Evolutionary conservation across 345 rosid species (phyloP), one percentile per base, ranked within the genome.

Genomic region (Erysimum cheiranthoides): DNA sequence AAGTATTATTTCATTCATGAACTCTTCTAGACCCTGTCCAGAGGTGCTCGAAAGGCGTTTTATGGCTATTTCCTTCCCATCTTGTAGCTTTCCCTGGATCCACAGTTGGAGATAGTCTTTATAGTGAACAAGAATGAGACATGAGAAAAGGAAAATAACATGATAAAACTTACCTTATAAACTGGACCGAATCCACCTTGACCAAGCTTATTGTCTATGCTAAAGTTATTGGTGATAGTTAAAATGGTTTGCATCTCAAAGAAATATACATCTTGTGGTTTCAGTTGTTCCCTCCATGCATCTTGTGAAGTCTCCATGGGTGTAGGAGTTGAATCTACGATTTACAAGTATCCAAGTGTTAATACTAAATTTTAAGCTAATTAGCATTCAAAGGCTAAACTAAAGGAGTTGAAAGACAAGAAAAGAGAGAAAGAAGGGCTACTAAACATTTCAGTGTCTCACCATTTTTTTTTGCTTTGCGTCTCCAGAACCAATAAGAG

Each of bases 181-280:
- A 78, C 81, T 25, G 81, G 81, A 39, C 81, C 81, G 3, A 78
- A 78, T 25, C 82, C 82, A 58, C 82, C 78, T 54, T 78, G 73
- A 61, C 82, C 82, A 52, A 73, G 82, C 72, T 78, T 78, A 60
- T 78, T 78, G 17, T 47, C 63, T 0, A 1, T 3, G 69, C 82
- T 73, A 69, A 78, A 78, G 74, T 78, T 73, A 68, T 78, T 56
- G 3, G 82, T 78, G 65, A 68, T 54, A 11, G 59, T 13, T 40
- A 53, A 43, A 60, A 78, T 78, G 13, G 78, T 78, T 72, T 72
- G 63, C 10, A 71, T 78, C 25, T 58, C 73, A 66, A 72, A 78
- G 73, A 71, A 78, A 49, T 58, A 4, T 27, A 78, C 81, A 72
- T 78, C 68, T 35, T 73, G 68, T 32, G 66, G 35, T 67, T 59